Percentiles rank a stretch among this genome's conserved stretches.
These are phyloP conservation scores for Lactifluus pinguis DNA, from an alignment of 768 basidiomycete species.

Conservation along the genomic window DNA sequence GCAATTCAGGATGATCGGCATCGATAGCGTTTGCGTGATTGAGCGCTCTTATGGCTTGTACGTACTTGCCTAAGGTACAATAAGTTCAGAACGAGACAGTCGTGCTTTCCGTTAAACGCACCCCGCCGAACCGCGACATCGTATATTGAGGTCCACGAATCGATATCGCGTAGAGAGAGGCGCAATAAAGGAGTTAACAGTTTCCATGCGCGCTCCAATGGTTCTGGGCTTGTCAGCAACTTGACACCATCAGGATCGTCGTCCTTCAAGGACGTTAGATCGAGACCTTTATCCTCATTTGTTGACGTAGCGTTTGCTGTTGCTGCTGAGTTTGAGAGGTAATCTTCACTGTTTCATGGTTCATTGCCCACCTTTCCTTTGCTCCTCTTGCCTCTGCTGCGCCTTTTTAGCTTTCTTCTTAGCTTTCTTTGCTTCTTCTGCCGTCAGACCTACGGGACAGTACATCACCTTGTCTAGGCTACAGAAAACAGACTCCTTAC, in stretches of 20 bases:
- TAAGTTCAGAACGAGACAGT: not conserved
- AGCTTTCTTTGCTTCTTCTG: conserved; percentile 68
- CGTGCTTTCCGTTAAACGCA: conserved; percentile 31
- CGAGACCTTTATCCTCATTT: conserved; percentile 66
- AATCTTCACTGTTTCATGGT: conserved; percentile 1
- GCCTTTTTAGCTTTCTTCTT: conserved; percentile 84
- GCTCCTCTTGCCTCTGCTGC: conserved; percentile 58
- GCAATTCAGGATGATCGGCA: conserved; percentile 54
- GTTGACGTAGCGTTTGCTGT: conserved; percentile 29
- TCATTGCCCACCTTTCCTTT: conserved; percentile 52
- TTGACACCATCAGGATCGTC: conserved; percentile 81
- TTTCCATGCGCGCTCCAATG: conserved; percentile 69
- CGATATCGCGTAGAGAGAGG: conserved; percentile 43
- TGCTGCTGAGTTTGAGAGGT: conserved; percentile 18
- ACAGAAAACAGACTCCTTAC: conserved; percentile 15
- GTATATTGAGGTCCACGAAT: conserved; percentile 66
- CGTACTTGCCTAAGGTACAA: conserved; percentile 52
- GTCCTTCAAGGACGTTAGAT: conserved; percentile 48
- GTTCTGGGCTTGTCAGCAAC: conserved; percentile 50
- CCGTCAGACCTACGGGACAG: conserved; percentile 32
- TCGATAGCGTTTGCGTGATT: conserved; percentile 45
- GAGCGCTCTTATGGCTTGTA: conserved; percentile 71
- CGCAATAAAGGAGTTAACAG: conserved; percentile 54
- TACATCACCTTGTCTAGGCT: not conserved
- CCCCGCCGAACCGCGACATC: conserved; percentile 79